These are phyloP conservation scores for Suillus brevipes DNA, from an alignment of 768 basidiomycete genomes.

Conservation along the genomic window DNA sequence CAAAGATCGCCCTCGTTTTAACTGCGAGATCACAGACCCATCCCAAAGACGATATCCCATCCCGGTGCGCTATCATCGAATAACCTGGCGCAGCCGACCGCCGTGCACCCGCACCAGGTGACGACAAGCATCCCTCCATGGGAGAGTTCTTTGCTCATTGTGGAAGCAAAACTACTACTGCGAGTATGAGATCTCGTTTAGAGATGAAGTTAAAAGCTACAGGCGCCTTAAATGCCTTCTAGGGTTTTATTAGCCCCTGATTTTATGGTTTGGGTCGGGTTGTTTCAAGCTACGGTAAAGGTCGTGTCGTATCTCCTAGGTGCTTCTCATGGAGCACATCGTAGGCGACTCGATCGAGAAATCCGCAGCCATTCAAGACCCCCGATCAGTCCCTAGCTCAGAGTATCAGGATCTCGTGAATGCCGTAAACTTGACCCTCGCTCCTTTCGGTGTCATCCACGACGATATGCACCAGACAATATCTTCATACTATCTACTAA, in stretches of 20 bases:
- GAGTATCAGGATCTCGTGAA: not conserved
- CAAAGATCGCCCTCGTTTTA: not conserved
- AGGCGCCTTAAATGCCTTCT: not conserved
- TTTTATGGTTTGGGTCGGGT: not conserved
- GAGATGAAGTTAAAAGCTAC: not conserved
- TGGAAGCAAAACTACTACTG: not conserved
- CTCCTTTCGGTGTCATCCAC: not conserved
- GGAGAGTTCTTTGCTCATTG: not conserved
- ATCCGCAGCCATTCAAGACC: not conserved
- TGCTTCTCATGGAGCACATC: constrained; percentile 1
- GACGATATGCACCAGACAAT: not conserved
- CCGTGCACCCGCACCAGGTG: not conserved
- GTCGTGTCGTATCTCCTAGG: constrained; percentile 2
- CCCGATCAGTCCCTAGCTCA: not conserved
- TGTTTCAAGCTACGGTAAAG: not conserved
- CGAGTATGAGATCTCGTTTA: not conserved
- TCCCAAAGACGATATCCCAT: not conserved
- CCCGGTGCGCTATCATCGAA: not conserved
- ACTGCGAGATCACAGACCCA: not conserved
- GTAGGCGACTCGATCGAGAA: not conserved
- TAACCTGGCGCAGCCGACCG: not conserved
- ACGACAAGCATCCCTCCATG: not conserved
- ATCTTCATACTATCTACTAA: not conserved
- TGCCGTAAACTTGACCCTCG: not conserved
- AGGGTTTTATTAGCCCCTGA: not conserved